Base-by-base conservation (phyloP, 2,329 filamentous ascomycete species). In the Sarocladium oryzae region DNA sequence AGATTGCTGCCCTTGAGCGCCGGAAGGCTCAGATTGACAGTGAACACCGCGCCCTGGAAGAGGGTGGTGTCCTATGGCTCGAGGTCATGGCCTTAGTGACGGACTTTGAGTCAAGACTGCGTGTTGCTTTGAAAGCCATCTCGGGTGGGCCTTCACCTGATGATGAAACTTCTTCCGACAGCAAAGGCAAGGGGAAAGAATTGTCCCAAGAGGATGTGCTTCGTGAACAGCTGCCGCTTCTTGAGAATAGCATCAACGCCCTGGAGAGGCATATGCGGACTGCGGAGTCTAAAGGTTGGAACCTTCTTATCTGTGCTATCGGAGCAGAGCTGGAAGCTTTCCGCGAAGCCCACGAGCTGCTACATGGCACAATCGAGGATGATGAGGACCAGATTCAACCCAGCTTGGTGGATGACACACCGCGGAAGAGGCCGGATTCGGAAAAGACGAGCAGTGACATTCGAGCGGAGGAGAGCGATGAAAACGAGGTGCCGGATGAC, bases 261-360 rank as follows among this genome's bases (percentile, higher is more conserved):
- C 66, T 92, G 3, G 75, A 82, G 50, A 66, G 72, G 15, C 74
- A 76, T 18, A 60, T 83, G 23, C 68, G 72, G 1, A 61, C 75
- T 2, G 84, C 84, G 0, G 79, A 86, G 54, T 68, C 73, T 1
- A 78, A 78, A 52, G 75, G 77, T 15, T 92, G 88, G 87, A 90
- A 85, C 52, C 68, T 91, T 15, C 72, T 92, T 16, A 82, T 90
- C 4, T 87, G 81, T 49, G 86, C 86, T 10, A 82, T 92, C 30
- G 85, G 86, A 1, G 87, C 88, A 0, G 88, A 89, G 63, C 61
- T 87, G 1, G 82, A 85, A 53, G 84, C 84, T 2, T 83, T 88
- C 54, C 69, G 69, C 28, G 78, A 84, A 58, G 83, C 82, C 1
- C 75, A 77, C 57, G 65, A 71, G 2, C 71, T 88, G 37, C 67